These are phyloP conservation scores for Trebouxia sp. DNA, from an alignment of 139 green algal species.

Conservation along the genomic window DNA sequence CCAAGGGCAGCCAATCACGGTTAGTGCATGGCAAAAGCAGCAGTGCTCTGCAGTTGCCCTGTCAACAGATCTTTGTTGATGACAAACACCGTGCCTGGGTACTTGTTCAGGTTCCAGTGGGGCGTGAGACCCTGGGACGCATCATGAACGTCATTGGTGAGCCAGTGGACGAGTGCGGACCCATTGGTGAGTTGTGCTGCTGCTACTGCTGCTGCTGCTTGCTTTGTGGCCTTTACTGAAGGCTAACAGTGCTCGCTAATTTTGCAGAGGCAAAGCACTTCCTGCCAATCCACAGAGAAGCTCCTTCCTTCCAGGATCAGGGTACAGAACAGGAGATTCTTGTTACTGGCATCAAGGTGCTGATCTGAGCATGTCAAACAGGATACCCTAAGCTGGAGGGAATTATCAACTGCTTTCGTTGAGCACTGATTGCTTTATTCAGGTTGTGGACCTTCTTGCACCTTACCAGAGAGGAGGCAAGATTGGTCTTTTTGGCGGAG, in stretches of 20 bases:
- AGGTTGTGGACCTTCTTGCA: conserved; percentile 98
- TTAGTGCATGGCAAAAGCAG: conserved; percentile 33
- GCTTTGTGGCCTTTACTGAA: too few relatives aligned
- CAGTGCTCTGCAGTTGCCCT: not conserved
- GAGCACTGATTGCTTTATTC: too few relatives aligned
- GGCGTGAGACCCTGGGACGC: conserved; percentile 92
- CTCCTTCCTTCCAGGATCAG: conserved; percentile 94
- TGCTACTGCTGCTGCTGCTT: not conserved
- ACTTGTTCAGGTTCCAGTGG: conserved; percentile 87
- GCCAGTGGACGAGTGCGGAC: conserved; percentile 96
- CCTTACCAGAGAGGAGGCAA: conserved; percentile 99
- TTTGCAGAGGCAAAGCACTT: conserved; percentile 72
- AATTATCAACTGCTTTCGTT: too few relatives aligned
- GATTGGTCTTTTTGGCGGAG: conserved; percentile 99
- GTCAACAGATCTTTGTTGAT: not conserved
- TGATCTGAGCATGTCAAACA: too few relatives aligned
- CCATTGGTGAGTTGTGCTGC: conserved; percentile 71
- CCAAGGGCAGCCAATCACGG: conserved; percentile 94
- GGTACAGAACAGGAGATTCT: conserved; percentile 97
- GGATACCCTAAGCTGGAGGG: too few relatives aligned
- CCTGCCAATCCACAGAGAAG: conserved; percentile 96
- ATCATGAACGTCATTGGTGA: conserved; percentile 99
- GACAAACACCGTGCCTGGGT: not conserved
- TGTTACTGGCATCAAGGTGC: conserved; percentile 98
- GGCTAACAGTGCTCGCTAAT: not conserved